Evolutionary conservation across 164 flowering plant species (phyloP), one percentile per base, ranked within the genome.

Genomic region (Buxus sempervirens): DNA sequence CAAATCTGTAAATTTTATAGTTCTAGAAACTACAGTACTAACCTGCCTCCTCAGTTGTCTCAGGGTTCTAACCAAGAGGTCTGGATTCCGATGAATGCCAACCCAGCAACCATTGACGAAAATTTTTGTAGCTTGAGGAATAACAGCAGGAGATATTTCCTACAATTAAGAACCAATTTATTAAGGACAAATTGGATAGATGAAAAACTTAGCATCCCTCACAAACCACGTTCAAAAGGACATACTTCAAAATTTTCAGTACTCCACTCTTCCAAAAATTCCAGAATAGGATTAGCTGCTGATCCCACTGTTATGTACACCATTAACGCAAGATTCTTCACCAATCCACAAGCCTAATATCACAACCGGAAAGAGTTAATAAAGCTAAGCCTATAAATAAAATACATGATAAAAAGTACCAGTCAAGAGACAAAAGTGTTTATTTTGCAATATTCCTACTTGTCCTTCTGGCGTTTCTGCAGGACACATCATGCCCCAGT

Each of bases 401-500:
- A 54, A 41, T 20, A 60, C 65, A 13, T 32, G 1, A 20, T 19
- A 3, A 16, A 24, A 60, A 7, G 49, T 65, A 21, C 9, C 4
- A 20, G 0, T 22, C 21, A 45, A 25, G 1, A 45, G 14, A 45
- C 14, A 18, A 12, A 10, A 21, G 18, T 45, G 18, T 10, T 4
- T 45, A 26, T 26, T 64, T 16, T 48, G 24, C 10, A 42, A 21
- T 36, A 67, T 23, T 49, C 58, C 72, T 61, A 90, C 98, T 74
- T 93, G 99, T 76, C 99, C 99, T 83, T 96, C 99, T 48, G 99
- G 98, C 10, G 99, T 96, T 83, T 96, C 98, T 45, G 99, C 98
- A 57, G 99, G 99, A 73, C 99, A 96, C 99, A 96, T 90, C 95
- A 96, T 96, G 63, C 99, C 99, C 99, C 98, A 96, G 61, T 93